These are phyloP conservation scores for Fusarium odoratissimum DNA, from an alignment of 2,329 filamentous ascomycete genomes.

Conservation along the genomic window DNA sequence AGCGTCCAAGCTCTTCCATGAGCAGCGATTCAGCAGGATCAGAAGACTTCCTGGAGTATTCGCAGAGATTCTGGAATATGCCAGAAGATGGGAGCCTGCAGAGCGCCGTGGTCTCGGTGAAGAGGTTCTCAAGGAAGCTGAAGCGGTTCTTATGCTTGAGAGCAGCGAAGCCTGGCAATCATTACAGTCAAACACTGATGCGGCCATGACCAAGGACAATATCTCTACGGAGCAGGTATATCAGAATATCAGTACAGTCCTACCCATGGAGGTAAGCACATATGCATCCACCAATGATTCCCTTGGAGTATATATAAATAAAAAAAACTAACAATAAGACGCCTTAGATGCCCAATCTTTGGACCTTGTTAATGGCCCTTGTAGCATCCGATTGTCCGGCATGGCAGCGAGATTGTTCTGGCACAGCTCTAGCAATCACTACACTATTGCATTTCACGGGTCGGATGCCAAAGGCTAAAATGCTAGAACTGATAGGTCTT, in stretches of 20 bases:
- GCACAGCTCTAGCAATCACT: background rate
- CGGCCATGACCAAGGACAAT: background rate
- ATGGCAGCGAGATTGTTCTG: background rate
- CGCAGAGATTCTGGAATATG: background rate
- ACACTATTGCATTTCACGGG: background rate
- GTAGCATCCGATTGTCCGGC: background rate
- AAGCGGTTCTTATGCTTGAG: background rate
- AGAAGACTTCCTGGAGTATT: background rate
- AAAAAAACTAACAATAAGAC: background rate
- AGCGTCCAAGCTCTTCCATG: background rate
- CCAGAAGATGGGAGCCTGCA: background rate
- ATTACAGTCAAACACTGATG: background rate
- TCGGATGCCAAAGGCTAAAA: background rate
- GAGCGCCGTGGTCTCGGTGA: background rate
- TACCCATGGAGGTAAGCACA: background rate
- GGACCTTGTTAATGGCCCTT: background rate
- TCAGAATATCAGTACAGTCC: background rate
- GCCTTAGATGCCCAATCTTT: background rate
- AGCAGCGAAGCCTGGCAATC: background rate
- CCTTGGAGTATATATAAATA: accelerated
- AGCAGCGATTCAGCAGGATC: background rate
- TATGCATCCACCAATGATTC: accelerated
- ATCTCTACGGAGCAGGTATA: background rate
- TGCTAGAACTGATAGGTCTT: background rate
- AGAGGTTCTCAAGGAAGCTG: background rate